Evolutionary conservation across 169 alveolate genomes (phyloP).

Genomic region (Eimeria acervulina): DNA sequence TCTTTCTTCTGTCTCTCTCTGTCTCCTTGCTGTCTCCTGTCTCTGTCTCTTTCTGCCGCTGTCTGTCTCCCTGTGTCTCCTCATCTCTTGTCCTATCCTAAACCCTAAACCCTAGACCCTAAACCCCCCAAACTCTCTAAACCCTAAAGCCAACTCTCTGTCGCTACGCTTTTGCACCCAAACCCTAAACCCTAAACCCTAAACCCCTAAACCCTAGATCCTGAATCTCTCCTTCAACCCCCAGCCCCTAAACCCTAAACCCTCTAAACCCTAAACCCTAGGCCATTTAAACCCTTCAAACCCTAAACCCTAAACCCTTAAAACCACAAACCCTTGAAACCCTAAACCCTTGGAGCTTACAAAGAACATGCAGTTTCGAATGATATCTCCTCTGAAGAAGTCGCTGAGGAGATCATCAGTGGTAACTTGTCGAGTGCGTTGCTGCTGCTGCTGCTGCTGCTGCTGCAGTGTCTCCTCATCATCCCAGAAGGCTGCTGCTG

Average conservation of each 20-base stretch:
- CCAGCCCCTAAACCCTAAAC: neutral
- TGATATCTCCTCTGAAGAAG: conserved; percentile 71
- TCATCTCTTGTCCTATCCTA: too few species aligned
- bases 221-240: too few species aligned
- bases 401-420: conserved; percentile 70
- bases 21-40: neutral
- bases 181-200: conserved; percentile 28
- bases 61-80: too few species aligned
- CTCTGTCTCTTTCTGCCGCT: neutral
- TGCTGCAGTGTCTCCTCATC: neutral
- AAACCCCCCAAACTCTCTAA: too few species aligned
- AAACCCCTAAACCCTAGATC: neutral
- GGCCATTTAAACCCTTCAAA: too few species aligned
- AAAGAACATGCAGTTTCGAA: conserved; percentile 38
- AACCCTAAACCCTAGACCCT: too few species aligned
- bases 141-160: neutral
- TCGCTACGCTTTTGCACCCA: neutral
- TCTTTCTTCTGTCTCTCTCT: neutral
- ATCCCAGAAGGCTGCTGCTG: neutral
- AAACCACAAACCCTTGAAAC: conserved; percentile 13
- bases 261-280: neutral
- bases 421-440: neutral
- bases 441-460: conserved; percentile 14
- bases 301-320: too few species aligned
- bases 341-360: conserved; percentile 24